These are phyloP conservation scores for Calophaca sinica DNA, from an alignment of 306 rosid species.

Conservation along the genomic window DNA sequence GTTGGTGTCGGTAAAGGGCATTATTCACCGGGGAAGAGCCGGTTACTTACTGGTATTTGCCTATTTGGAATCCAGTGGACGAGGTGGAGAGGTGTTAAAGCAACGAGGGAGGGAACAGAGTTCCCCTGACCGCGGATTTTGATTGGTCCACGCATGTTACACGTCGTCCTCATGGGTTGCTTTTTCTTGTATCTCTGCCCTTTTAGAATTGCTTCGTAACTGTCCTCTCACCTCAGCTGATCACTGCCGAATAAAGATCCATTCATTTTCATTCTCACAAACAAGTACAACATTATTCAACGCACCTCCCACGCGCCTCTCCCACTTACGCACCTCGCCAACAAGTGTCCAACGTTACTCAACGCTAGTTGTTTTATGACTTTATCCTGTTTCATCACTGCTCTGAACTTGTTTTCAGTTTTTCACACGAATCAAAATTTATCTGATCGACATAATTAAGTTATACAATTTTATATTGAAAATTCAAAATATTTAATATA, in stretches of 20 bases:
- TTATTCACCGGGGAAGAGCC: not conserved
- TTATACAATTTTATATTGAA: too few species aligned
- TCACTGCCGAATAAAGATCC: slow-evolving; percentile 56
- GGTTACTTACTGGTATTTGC: not conserved
- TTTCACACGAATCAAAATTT: too few species aligned
- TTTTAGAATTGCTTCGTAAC: slow-evolving; percentile 54
- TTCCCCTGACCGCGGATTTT: not conserved
- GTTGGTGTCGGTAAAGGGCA: not conserved
- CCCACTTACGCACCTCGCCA: not conserved
- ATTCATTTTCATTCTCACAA: slow-evolving; percentile 43
- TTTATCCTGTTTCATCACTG: too few species aligned
- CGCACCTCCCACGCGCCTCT: slow-evolving; percentile 2
- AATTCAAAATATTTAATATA: too few species aligned
- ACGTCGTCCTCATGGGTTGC: not conserved
- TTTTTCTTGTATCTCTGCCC: slow-evolving; percentile 12
- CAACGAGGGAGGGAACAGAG: not conserved
- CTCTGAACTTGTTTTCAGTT: too few species aligned
- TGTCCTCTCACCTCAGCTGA: slow-evolving; percentile 55
- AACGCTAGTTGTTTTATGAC: too few species aligned
- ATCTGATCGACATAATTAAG: too few species aligned
- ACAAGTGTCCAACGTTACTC: too few species aligned
- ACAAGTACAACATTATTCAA: slow-evolving; percentile 16
- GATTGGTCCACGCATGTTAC: not conserved
- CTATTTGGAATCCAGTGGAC: not conserved
- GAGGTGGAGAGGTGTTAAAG: not conserved